phyloP scores from a whole-genome alignment of 441 rosid species.

The Croton setiger region DNA sequence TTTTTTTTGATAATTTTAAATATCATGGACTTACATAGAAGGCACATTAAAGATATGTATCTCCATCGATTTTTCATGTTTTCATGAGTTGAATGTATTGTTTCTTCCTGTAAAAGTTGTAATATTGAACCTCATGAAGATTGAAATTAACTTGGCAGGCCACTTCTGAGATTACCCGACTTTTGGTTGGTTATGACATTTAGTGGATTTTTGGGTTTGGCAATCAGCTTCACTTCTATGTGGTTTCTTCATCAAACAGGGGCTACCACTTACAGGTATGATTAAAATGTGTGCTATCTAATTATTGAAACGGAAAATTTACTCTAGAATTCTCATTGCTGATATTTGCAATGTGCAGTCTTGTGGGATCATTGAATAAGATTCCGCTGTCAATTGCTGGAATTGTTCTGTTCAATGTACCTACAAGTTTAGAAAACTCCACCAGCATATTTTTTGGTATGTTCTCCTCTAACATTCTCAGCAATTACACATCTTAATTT shows the following conservation, averaged over 20 bases:
- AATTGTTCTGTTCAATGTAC: slow-evolving; percentile 80
- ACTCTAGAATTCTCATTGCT: slow-evolving; percentile 13
- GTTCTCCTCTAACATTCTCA: slow-evolving; percentile 7
- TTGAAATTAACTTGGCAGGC: slow-evolving; percentile 46
- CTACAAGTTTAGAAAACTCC: slow-evolving; percentile 89
- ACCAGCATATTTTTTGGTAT: slow-evolving; percentile 93
- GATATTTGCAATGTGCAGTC: slow-evolving; percentile 48
- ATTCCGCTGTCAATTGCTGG: slow-evolving; percentile 89
- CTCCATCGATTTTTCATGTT: not conserved
- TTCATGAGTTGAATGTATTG: not conserved
- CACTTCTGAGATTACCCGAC: slow-evolving; percentile 71
- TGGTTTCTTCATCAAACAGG: slow-evolving; percentile 99
- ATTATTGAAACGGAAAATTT: not conserved
- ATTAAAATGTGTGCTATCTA: not conserved
- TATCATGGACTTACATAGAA: not conserved
- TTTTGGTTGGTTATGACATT: slow-evolving; percentile 91
- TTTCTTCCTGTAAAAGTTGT: not conserved
- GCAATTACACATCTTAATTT: not conserved
- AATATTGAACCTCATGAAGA: not conserved
- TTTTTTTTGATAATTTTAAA: not conserved
- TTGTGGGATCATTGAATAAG: slow-evolving; percentile 95
- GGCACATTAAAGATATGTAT: not conserved
- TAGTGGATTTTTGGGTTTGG: slow-evolving; percentile 92
- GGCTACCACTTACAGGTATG: slow-evolving; percentile 97
- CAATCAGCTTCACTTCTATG: slow-evolving; percentile 98